Conservation (phyloP, 2,329 filamentous ascomycete genomes). For the Aspergillus pseudoviridinutans region DNA sequence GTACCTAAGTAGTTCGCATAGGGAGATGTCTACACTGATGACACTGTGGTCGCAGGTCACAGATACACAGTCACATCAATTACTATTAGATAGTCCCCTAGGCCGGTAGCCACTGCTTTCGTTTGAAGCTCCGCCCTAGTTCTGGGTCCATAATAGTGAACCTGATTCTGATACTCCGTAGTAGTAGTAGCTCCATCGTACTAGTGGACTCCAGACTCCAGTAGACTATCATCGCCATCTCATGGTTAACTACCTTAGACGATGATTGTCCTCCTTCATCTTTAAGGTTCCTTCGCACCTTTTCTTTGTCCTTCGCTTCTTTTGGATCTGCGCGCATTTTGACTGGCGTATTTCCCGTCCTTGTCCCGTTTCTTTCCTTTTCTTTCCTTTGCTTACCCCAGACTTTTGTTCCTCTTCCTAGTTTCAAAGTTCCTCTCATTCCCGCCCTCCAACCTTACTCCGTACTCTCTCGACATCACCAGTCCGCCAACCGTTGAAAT, state of each 20-base stretch:
- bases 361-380: neutral
- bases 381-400: slow-evolving; percentile 7
- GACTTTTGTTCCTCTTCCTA: slow-evolving; percentile 3
- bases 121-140: slow-evolving; percentile 18
- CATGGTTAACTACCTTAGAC: neutral
- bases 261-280: neutral
- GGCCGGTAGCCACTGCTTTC: slow-evolving; percentile 9
- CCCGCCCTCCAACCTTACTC: neutral
- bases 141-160: neutral
- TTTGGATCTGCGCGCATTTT: slow-evolving; percentile 1
- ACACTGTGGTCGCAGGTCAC: slow-evolving; percentile 6
- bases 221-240: no score
- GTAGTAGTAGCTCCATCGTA: neutral
- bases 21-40: neutral
- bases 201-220: neutral
- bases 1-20: neutral
- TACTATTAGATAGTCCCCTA: neutral
- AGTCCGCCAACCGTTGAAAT: slow-evolving; percentile 20
- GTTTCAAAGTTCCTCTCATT: slow-evolving; percentile 11
- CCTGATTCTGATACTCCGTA: neutral
- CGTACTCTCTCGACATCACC: neutral
- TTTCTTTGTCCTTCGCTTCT: neutral
- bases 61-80: no score
- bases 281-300: neutral
- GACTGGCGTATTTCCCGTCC: neutral